phyloP scores from a whole-genome alignment of 2,329 filamentous ascomycete species.

The Aureobasidium subglaciale region DNA sequence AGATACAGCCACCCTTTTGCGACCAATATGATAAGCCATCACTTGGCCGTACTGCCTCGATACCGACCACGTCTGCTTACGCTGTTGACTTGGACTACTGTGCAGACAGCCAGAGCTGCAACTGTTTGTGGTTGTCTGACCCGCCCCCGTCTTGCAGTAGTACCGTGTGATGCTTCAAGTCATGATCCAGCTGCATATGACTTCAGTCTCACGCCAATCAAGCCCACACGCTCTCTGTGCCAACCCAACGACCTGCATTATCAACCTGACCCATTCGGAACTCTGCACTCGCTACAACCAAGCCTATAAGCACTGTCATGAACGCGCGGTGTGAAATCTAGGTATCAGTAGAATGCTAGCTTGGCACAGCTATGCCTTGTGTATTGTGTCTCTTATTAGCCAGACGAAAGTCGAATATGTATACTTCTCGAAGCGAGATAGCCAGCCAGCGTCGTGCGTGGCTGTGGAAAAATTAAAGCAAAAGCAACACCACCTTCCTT shows the following conservation, averaged over 20 bases:
- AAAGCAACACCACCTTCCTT: not conserved
- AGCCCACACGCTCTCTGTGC: slow-evolving; percentile 7
- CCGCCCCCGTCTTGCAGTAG: not conserved
- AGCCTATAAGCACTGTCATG: too few species aligned
- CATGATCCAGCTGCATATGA: not conserved
- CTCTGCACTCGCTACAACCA: not conserved
- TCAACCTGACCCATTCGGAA: not conserved
- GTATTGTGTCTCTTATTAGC: not conserved
- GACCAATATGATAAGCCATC: too few species aligned
- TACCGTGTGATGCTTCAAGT: not conserved
- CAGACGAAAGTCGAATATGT: not conserved
- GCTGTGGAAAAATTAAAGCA: not conserved
- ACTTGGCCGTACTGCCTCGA: too few species aligned
- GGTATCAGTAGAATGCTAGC: not conserved
- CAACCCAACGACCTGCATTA: not conserved
- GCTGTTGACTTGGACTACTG: too few species aligned
- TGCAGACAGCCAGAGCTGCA: not conserved
- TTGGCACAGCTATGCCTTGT: not conserved
- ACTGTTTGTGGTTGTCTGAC: not conserved
- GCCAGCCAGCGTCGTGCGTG: not conserved
- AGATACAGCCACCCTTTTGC: not conserved
- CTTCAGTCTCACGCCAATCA: slow-evolving; percentile 2
- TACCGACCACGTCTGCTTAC: too few species aligned
- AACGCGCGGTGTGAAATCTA: too few species aligned
- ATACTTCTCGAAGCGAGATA: not conserved